Conservation (phyloP, 768 basidiomycete genomes). For the Russula foetens region DNA sequence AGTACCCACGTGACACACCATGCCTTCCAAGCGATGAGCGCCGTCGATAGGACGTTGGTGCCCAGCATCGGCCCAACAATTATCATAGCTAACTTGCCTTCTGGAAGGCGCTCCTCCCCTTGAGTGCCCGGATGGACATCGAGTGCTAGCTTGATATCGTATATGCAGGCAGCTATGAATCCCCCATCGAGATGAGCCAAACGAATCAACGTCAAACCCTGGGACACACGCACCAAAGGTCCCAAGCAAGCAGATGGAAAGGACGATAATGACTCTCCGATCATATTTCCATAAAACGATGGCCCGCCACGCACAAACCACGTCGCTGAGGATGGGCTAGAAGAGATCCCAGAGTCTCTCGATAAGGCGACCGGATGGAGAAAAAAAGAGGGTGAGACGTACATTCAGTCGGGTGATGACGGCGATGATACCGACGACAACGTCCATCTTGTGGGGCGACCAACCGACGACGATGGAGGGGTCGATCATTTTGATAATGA, state of each 20-base stretch:
- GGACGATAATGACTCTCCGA: constrained; percentile 6
- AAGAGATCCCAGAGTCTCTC: background rate
- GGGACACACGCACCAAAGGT: background rate
- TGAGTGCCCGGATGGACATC: background rate
- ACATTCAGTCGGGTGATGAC: constrained; percentile 1
- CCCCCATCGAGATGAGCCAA: background rate
- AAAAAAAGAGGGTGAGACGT: background rate
- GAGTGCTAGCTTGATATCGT: constrained; percentile 11
- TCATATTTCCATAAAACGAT: constrained; percentile 9
- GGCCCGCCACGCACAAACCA: constrained; percentile 15
- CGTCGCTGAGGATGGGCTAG: constrained; percentile 13
- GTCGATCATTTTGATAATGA: background rate
- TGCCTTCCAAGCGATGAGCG: constrained; percentile 14
- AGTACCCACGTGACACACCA: background rate
- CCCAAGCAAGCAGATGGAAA: constrained; percentile 1
- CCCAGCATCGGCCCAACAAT: constrained; percentile 12
- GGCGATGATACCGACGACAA: background rate
- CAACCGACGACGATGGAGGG: constrained; percentile 1
- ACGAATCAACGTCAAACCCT: background rate
- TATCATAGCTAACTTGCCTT: constrained; percentile 7
- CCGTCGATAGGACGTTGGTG: constrained; percentile 10
- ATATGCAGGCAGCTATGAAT: background rate
- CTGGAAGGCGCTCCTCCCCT: background rate
- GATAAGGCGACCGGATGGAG: background rate
- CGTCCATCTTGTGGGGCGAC: constrained; percentile 6